Evolutionary conservation across 2,329 filamentous ascomycete genomes (phyloP).

Genomic region (Fonsecaea erecta): DNA sequence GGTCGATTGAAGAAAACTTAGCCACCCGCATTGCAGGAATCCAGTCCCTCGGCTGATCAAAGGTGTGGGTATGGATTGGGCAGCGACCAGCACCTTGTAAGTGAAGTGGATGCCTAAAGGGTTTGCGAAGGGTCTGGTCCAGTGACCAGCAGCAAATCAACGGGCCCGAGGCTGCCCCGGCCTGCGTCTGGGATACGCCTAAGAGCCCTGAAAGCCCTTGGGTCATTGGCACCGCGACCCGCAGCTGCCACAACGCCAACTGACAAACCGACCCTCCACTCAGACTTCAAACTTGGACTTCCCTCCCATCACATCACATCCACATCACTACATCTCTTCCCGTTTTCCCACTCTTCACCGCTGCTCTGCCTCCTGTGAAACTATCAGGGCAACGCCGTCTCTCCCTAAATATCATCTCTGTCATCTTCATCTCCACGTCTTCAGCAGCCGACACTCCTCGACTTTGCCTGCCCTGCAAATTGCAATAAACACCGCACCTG

Average conservation of each 20-base stretch:
- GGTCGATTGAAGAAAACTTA: neutral
- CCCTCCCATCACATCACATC: constrained; percentile 15
- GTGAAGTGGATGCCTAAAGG: neutral
- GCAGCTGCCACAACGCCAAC: constrained; percentile 7
- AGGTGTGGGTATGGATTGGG: constrained; percentile 7
- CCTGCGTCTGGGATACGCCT: neutral
- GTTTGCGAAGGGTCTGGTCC: neutral
- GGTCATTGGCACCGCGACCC: neutral
- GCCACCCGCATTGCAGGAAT: neutral
- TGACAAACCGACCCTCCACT: constrained; percentile 17
- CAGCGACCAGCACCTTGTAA: constrained; percentile 9
- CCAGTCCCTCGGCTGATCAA: neutral
- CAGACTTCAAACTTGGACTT: constrained; percentile 19
- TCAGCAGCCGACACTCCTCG: neutral
- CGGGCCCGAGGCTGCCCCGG: neutral
- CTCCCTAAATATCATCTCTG: neutral
- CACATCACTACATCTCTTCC: constrained; percentile 5
- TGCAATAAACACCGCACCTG: constrained; percentile 12
- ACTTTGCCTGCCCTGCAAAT: neutral
- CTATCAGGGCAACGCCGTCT: neutral
- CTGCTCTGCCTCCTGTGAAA: constrained; percentile 1
- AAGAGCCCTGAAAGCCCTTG: neutral
- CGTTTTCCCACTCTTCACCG: constrained; percentile 9
- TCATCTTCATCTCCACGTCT: neutral
- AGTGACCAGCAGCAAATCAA: neutral